Conservation (phyloP, 2,329 filamentous ascomycete species). For the Akanthomyces muscarius region DNA sequence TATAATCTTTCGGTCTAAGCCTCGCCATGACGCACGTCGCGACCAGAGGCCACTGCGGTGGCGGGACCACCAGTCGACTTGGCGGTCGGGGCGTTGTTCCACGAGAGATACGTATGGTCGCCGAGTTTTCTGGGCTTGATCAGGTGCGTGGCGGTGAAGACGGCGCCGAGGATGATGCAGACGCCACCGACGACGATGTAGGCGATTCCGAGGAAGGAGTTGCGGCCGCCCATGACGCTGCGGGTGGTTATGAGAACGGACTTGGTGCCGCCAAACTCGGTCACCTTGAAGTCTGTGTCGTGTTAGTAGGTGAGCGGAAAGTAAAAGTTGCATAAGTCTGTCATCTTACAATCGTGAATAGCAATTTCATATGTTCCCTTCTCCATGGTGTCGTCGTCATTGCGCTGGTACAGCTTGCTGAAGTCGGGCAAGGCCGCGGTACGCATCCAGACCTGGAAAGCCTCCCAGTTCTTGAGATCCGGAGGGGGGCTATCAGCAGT, state of each 20-base stretch:
- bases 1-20: constrained; percentile 32
- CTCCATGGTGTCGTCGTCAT: constrained; percentile 65
- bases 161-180: constrained; percentile 79
- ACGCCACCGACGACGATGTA: constrained; percentile 92
- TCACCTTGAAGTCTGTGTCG: constrained; percentile 70
- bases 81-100: constrained; percentile 65
- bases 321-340: too few species aligned
- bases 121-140: constrained; percentile 96
- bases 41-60: constrained; percentile 50
- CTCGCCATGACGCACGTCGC: constrained; percentile 48
- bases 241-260: constrained; percentile 84
- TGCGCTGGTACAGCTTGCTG: constrained; percentile 86
- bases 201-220: constrained; percentile 92
- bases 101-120: constrained; percentile 94
- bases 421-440: constrained; percentile 91
- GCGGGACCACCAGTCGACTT: constrained; percentile 37
- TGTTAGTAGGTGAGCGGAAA: constrained; percentile 12
- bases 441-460: constrained; percentile 98
- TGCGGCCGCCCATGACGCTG: constrained; percentile 90
- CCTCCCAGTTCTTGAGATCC: constrained; percentile 69
- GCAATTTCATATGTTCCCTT: constrained; percentile 71
- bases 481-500: constrained; percentile 62
- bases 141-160: constrained; percentile 88
- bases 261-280: constrained; percentile 79
- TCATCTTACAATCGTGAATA: constrained; percentile 69